A percentile compares a stretch with the other conserved stretches of the same genome.
These are phyloP conservation scores for Kalmanozyma brasiliensis DNA, from an alignment of 1,284 basidiomycete genomes.

Conservation along the genomic window DNA sequence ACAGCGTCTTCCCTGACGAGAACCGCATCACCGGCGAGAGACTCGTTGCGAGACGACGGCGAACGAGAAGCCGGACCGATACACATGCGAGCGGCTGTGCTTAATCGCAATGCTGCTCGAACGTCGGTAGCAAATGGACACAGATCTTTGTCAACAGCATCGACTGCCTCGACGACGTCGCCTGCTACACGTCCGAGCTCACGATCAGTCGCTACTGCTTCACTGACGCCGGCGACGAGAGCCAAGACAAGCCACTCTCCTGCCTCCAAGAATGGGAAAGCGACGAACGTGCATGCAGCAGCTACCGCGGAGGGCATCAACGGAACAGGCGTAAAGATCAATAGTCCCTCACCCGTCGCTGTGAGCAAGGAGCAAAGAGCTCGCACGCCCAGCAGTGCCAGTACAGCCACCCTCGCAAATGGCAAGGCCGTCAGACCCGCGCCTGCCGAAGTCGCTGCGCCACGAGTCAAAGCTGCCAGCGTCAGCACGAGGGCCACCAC, in stretches of 20 bases:
- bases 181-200: background rate
- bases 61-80: slow-evolving; percentile 59
- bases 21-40: slow-evolving; percentile 3
- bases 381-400: slow-evolving; percentile 15
- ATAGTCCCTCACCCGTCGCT: background rate
- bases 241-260: background rate
- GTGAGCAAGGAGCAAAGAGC: slow-evolving; percentile 2
- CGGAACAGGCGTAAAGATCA: background rate
- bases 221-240: background rate
- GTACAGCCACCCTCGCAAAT: slow-evolving; percentile 8
- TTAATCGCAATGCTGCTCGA: slow-evolving; percentile 60
- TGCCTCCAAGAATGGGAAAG: background rate
- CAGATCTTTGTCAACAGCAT: slow-evolving; percentile 23
- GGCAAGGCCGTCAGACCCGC: background rate
- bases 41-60: slow-evolving; percentile 10
- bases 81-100: slow-evolving; percentile 57
- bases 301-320: background rate
- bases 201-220: background rate
- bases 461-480: background rate
- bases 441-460: background rate
- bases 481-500: background rate
- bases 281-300: background rate
- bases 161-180: slow-evolving; percentile 16
- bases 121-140: slow-evolving; percentile 42
- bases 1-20: slow-evolving; percentile 5